Base-by-base conservation (phyloP, 148 eudicot species). In the Polygonum maritimum region DNA sequence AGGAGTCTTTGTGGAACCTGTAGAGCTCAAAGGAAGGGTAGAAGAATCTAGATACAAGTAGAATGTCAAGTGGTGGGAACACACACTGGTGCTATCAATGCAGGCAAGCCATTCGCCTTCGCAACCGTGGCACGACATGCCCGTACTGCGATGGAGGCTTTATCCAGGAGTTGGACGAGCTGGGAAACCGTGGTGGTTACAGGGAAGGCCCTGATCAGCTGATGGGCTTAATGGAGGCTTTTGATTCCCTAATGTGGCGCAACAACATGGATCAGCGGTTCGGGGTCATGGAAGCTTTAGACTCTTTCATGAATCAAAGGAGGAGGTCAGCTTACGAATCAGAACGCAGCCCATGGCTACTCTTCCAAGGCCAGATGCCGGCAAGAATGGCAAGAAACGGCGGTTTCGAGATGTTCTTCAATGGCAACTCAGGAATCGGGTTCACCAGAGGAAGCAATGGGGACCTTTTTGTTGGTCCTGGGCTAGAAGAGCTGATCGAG, bases 11-110 rank as follows among this genome's bases (percentile, higher is more conserved):
- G 18, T 52, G 58, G 60, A 54, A 41, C 11, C 39, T 31, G 71
- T 69, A 22, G 62, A 22, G 62, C 18, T 57, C 51, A 35, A 5
- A 74, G 48, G 45, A 58, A n/a, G 39, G 54, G 60, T 77, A 57
- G 45, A 26, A 57, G 45, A 26, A 33, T 21, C 41, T 40, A 10
- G 71, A 76, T 9, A 52, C 21, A 12, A 67, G 39, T 55, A 44
- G 16, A 69, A 94, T 94, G 98, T 90, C 97, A 36, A 84, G 85
- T 74, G 82, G 79, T 22, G 82, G 87, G 78, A 80, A 86, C 82
- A 90, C 97, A 78, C 98, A 94, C 82, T 94, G 97, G 94, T 94
- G 98, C 76, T 82, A 92, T 80, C 88, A 87, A 78, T 94, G 98
- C 83, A 74, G 78, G 73, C 86, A 69, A 75, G 84, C 94, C 19